Base-by-base conservation (phyloP, 2,329 filamentous ascomycete species). In the Sporothrix variecibatus region DNA sequence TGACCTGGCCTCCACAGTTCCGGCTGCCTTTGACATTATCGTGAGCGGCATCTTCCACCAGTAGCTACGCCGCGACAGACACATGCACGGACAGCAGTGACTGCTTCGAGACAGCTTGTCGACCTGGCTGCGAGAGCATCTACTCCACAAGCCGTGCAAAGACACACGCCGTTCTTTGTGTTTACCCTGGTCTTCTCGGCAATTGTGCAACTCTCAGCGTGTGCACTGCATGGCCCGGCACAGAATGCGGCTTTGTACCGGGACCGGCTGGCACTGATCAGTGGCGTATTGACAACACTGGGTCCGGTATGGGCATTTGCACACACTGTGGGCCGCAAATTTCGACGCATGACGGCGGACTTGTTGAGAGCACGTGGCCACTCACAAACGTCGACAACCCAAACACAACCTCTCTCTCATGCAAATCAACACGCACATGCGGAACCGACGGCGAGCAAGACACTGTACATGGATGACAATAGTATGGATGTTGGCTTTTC, bases 161-260 rank as follows among this genome's bases (percentile, higher is more conserved):
- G 38, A 17, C 62, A 65, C 62, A 65, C 62, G n/a, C 62, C 62
- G 8, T 46, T 65, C 23, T 65, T 65, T 23, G 62, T 65, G 34
- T 65, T 65, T 65, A 34, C 34, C 17, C 31, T 65, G 8, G 62
- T 65, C 62, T 65, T 65, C n/a, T 65, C 62, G 20, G 62, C 62
- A 2, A 65, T 65, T 43, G 62, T 65, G 7, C 62, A 65, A 34
- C 62, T 65, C 20, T 65, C 62, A 0, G 62, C 62, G 6, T 65
- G 62, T 43, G 62, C 62, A 11, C 62, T 43, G 34, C 62, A 65
- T 8, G 62, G 62, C 1, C 62, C 62, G 34, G 34, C 31, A 23
- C 38, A 38, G 17, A 17, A 65, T 43, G 62, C 28, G 62, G 34
- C 12, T 17, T 34, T 65, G 1, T 65, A 65, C n/a, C 62, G 62